Base-by-base conservation (phyloP, 2,329 filamentous ascomycete genomes). In the Cercospora berteroae region DNA sequence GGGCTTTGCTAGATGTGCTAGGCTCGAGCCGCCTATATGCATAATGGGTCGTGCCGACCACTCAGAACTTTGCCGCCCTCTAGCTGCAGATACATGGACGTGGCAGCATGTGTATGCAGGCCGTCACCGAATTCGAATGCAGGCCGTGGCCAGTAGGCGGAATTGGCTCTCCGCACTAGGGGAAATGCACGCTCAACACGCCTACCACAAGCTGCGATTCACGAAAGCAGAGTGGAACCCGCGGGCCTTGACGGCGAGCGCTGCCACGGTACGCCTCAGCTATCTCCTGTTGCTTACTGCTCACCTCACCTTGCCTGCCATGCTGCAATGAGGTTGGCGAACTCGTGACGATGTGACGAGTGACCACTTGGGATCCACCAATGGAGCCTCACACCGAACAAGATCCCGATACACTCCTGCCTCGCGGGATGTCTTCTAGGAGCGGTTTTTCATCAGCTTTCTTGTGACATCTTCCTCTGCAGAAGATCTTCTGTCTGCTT, bases 61-160 rank as follows among this genome's bases (percentile, higher is more conserved):
- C 63, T 72, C 66, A 71, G 69, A 65, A 48, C 55, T 36, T 63
- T 63, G 48, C 58, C 65, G 64, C 55, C 27, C 48, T 56, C 71
- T 73, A 74, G 73, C 71, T 69, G 69, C 68, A 71, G 62, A 39
- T 44, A 60, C 69, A 67, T 63, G 64, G 70, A 75, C 74, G 74
- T 76, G 74, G 74, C 74, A 76, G 66, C 64, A 69, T 70, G 68
- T 74, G 70, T 69, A 64, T 69, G 70, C 66, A 65, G 68, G 71
- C 72, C 70, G 70, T 63, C 18, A 64, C 31, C 36, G 50, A 67
- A 67, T 57, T 61, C 56, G 60, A 67, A 61, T 61, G 63, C 68
- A 68, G 33, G 58, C 56, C 39, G 64, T 61, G 69, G 67, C 69
- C 71, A 73, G 68, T 71, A 71, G 71, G 71, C 70, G 62, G n/a